Conservation (phyloP, 305 asterid genomes). For the Fraxinus xanthoxyloides region DNA sequence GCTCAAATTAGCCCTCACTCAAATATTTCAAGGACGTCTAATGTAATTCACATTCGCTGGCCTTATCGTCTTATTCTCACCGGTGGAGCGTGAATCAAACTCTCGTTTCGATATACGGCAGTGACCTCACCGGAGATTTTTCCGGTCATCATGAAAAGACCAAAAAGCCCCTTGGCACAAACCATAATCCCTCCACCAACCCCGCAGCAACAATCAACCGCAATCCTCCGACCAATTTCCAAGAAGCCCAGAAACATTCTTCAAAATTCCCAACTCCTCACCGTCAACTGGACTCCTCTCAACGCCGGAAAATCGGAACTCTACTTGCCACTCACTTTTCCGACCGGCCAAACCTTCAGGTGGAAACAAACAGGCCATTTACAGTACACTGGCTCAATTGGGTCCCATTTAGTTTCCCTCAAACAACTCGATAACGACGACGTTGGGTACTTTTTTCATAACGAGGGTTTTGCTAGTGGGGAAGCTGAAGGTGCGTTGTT, state of each 20-base stretch:
- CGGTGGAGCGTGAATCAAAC: neutral
- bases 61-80: neutral
- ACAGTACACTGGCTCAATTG: constrained; percentile 73
- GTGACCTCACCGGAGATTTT: neutral
- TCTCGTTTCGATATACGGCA: neutral
- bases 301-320: constrained; percentile 64
- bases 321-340: constrained; percentile 81
- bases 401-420: constrained; percentile 74
- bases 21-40: neutral
- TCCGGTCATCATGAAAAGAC: constrained; percentile 30
- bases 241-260: constrained; percentile 46
- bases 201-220: constrained; percentile 35
- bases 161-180: constrained; percentile 30
- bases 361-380: constrained; percentile 76
- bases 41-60: neutral
- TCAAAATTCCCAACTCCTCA: constrained; percentile 33
- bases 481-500: constrained; percentile 35
- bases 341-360: constrained; percentile 94
- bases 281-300: constrained; percentile 55
- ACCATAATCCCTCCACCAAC: constrained; percentile 49
- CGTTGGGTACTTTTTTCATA: constrained; percentile 55
- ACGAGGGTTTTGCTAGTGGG: constrained; percentile 35
- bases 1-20: neutral
- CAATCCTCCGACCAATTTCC: constrained; percentile 39
- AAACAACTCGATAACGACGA: constrained; percentile 65